These are phyloP conservation scores for Arachis stenosperma DNA, from an alignment of 306 rosid species.

Conservation along the genomic window DNA sequence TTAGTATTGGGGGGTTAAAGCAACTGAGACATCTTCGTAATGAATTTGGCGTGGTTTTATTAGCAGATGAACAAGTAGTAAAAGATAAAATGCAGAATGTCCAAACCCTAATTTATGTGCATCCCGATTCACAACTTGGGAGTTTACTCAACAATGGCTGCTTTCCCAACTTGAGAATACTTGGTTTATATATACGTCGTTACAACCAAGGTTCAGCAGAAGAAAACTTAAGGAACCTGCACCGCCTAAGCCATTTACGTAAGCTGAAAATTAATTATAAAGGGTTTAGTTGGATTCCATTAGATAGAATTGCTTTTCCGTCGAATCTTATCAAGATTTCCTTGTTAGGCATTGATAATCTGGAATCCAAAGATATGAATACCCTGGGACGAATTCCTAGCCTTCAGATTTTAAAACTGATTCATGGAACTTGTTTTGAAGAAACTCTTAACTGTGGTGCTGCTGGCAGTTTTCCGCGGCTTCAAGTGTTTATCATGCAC, in stretches of 20 bases:
- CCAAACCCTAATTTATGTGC: not conserved
- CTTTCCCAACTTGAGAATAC: conserved; percentile 7
- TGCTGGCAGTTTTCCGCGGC: not conserved
- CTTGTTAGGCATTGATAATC: not conserved
- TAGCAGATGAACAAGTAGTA: not conserved
- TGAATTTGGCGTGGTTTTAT: no score
- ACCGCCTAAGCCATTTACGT: not conserved
- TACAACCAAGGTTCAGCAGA: not conserved
- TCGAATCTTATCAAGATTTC: conserved; percentile 12
- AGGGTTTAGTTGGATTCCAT: not conserved
- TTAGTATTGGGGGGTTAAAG: conserved; percentile 1
- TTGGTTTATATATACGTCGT: no score
- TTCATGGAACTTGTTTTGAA: not conserved
- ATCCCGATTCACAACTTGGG: not conserved
- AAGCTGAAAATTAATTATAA: not conserved
- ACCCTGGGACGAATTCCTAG: not conserved
- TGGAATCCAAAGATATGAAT: not conserved
- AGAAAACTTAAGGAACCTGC: not conserved
- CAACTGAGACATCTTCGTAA: not conserved
- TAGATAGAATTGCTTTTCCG: not conserved
- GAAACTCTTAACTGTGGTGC: not conserved
- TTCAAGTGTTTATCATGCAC: conserved; percentile 11
- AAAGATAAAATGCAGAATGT: not conserved
- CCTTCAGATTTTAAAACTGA: conserved; percentile 27
- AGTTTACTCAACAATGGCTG: not conserved